Base-by-base conservation (phyloP, 2,329 filamentous ascomycete species). In the Colletotrichum australisinense region DNA sequence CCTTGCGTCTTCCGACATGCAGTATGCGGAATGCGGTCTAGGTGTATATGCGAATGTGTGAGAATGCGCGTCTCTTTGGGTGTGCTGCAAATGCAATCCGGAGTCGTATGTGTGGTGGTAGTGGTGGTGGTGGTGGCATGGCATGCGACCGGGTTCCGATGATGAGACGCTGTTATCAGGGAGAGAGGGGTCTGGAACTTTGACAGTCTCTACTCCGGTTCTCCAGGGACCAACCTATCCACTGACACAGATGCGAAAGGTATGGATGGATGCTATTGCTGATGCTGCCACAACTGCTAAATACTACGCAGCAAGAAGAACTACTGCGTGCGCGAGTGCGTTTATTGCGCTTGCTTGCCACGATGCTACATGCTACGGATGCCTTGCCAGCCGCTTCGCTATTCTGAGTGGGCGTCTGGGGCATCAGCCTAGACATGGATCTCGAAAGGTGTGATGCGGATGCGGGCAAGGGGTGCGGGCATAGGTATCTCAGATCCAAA, bases 101-200 rank as follows among this genome's bases (percentile, higher is more conserved):
- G 59, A 24, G 55, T 32, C 35, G 32, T 35, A 11, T 35, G 32
- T 35, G 32, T 35, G 28, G 28, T 30, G 28, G 30, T 30, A 7
- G 11, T 35, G 32, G 32, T 35, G 24, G 38, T 53, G 64, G 64
- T 52, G 24, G 52, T 28, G 57, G 60, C 60, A 35, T 58, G 53
- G 53, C 46, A 53, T 42, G 67, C 60, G 28, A 53, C 60, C 53
- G 62, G 67, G 67, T 65, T 58, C 67, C 55, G 60, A 65, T 64
- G 66, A 73, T 73, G 70, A 73, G 70, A 73, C 70, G 70, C 60
- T 73, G 67, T 73, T 73, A 73, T 73, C 70, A 38, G 55, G n/a
- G 70, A 56, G 22, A 9, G 8, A 14, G 24, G 22, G 24, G 30
- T 7, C 8, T 28, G 49, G 62, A 64, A n/a, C 32, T 30, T 9